Evolutionary conservation across 2,329 filamentous ascomycete genomes (phyloP).

Genomic region (Magnaporthiopsis rhizophila): DNA sequence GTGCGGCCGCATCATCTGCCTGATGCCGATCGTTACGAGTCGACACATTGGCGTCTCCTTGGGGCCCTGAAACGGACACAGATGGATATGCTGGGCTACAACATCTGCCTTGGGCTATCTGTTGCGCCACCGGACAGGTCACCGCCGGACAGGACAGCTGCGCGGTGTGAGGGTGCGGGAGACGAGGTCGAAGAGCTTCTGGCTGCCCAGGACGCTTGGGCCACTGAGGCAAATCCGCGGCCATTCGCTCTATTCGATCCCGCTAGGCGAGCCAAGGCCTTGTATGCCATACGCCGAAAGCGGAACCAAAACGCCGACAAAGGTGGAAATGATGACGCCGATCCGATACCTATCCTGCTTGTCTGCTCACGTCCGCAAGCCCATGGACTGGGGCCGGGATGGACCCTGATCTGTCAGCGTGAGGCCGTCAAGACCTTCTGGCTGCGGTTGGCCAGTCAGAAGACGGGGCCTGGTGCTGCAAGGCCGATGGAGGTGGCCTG

Average conservation of each 20-base stretch:
- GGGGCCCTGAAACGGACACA: not conserved
- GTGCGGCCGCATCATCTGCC: not conserved
- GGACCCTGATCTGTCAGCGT: constrained; percentile 3
- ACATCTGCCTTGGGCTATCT: not conserved
- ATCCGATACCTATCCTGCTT: constrained; percentile 3
- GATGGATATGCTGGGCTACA: not conserved
- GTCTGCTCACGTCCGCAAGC: not conserved
- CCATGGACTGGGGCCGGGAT: not conserved
- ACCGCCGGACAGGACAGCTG: not conserved
- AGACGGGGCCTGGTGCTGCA: not conserved
- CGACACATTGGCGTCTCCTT: constrained; percentile 4
- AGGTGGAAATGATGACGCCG: not conserved
- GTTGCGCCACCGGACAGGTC: constrained; percentile 1
- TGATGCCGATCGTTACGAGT: not conserved
- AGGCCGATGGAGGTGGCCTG: constrained; percentile 24
- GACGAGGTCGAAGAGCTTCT: constrained; percentile 5
- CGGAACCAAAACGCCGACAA: not conserved
- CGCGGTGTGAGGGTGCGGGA: not conserved
- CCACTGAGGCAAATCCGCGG: constrained; percentile 2
- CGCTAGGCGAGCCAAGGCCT: not conserved
- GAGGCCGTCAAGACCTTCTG: constrained; percentile 2
- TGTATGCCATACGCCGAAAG: not conserved
- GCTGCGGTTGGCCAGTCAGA: constrained; percentile 1
- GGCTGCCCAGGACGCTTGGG: constrained; percentile 2
- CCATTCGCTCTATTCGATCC: constrained; percentile 1